Conservation (phyloP, 2,329 filamentous ascomycete species). For the Diaporthe sp. region DNA sequence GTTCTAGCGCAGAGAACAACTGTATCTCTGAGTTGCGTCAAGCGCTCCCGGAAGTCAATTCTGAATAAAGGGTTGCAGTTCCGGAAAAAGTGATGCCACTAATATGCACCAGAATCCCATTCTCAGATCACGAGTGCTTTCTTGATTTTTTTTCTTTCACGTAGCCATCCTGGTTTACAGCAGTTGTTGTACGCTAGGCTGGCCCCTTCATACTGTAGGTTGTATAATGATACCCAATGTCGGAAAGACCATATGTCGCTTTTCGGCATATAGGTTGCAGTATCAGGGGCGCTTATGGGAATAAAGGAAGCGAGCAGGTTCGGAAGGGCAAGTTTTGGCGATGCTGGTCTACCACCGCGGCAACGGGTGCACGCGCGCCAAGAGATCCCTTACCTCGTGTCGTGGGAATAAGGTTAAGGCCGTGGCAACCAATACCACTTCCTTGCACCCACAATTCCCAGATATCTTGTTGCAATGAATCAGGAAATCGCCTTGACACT, state of each 20-base stretch:
- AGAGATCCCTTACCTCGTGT: conserved; percentile 17
- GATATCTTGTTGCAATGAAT: not conserved
- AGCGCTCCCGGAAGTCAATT: not conserved
- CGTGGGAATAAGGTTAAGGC: conserved; percentile 12
- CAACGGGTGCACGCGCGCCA: conserved; percentile 11
- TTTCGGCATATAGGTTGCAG: not conserved
- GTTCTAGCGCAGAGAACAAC: not conserved
- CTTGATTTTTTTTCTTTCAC: not conserved
- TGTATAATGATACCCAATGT: not conserved
- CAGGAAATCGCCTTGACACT: not conserved
- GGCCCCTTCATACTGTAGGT: not conserved
- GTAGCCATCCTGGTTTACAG: not conserved
- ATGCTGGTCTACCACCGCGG: not conserved
- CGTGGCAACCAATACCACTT: not conserved
- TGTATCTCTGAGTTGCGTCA: not conserved
- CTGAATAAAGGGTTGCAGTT: no score
- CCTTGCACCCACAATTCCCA: not conserved
- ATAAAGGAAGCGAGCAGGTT: not conserved
- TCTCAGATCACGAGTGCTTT: not conserved
- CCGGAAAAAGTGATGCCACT: not conserved
- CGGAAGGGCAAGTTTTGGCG: conserved; percentile 7
- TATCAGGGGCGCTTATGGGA: not conserved
- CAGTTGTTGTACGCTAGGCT: not conserved
- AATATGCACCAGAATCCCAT: not conserved
- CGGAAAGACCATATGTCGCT: not conserved